Conservation (phyloP, 1,284 basidiomycete species). For the Ustilago sp. region DNA sequence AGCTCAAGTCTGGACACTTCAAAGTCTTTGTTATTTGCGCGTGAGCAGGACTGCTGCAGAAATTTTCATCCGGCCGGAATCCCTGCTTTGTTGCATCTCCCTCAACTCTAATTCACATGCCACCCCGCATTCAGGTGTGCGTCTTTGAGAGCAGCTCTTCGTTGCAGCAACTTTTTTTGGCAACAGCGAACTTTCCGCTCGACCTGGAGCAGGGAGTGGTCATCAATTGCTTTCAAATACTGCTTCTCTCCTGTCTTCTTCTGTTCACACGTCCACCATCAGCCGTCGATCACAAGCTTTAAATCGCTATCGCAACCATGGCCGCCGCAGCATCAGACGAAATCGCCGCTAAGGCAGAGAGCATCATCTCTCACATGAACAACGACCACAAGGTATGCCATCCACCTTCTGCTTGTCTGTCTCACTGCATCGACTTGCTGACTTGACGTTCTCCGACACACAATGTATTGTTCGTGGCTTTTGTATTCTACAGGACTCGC, state of each 20-base stretch:
- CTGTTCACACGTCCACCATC: slow-evolving; percentile 11
- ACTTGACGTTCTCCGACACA: neutral
- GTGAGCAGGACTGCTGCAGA: too few relatives aligned
- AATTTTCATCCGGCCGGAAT: too few relatives aligned
- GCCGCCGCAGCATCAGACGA: slow-evolving; percentile 33
- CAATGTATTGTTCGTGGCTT: too few relatives aligned
- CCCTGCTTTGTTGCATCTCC: too few relatives aligned
- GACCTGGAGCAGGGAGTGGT: neutral
- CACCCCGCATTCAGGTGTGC: slow-evolving; percentile 16
- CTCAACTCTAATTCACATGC: neutral
- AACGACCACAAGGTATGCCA: slow-evolving; percentile 49
- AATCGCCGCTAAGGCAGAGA: slow-evolving; percentile 45
- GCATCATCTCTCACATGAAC: slow-evolving; percentile 54
- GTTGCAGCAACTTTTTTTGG: neutral
- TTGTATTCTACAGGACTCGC: slow-evolving; percentile 32
- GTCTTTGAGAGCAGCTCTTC: neutral
- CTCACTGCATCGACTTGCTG: neutral
- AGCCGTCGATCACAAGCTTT: neutral
- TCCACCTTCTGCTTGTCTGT: neutral
- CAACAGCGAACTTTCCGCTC: slow-evolving; percentile 8
- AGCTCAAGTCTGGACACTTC: too few relatives aligned
- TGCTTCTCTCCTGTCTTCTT: neutral
- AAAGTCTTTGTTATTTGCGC: too few relatives aligned
- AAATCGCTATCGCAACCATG: neutral
- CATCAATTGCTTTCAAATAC: neutral